Evolutionary conservation across 1,139 yeast species (phyloP), one percentile per base, ranked within the genome.

Genomic region (Hemisphaericaspora xylanilytica): DNA sequence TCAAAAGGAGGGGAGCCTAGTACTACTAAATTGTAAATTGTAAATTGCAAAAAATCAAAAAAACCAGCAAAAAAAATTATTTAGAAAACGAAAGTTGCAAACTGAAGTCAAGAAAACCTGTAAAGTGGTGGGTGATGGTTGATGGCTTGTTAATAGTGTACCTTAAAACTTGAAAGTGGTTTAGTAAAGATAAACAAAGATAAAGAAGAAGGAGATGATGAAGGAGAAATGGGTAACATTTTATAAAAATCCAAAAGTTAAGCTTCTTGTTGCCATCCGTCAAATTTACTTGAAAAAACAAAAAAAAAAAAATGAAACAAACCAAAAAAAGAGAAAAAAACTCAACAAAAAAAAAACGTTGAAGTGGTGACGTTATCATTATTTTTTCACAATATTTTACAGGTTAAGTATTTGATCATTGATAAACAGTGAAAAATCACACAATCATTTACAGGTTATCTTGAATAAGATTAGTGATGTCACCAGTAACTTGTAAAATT

Each of bases 401-500:
- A 25, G 14, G 15, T 25, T 25, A 12, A 9, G 15, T n/a, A 25
- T 25, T 25, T 12, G 28, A 9, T 25, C 28, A 25, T 25, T 4
- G 28, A 25, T 25, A 25, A 25, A 5, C 28, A 25, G 28, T 12
- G 13, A 15, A 25, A 25, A 9, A 25, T 12, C 8, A 25, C 5
- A 5, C 4, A 12, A 12, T 5, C 5, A 5, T 25, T 25, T 25
- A 12, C 28, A 25, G 4, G 28, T 17, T 17, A 20, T 6, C 5
- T 35, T 28, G 13, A 26, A 18, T 18, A 32, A 28, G 29, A 35
- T 21, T n/a, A 30, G 18, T 35, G 32, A 35, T 22, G 29, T 35
- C 37, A 35, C 18, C 11, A 18, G 9, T 35, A 35, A 35, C 37
- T 13, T 35, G 37, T 30, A 35, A 31, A 25, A 22, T 6, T 6